phyloP scores from a whole-genome alignment of 2,329 filamentous ascomycete species.

The Plectosphaerella cucumerina region DNA sequence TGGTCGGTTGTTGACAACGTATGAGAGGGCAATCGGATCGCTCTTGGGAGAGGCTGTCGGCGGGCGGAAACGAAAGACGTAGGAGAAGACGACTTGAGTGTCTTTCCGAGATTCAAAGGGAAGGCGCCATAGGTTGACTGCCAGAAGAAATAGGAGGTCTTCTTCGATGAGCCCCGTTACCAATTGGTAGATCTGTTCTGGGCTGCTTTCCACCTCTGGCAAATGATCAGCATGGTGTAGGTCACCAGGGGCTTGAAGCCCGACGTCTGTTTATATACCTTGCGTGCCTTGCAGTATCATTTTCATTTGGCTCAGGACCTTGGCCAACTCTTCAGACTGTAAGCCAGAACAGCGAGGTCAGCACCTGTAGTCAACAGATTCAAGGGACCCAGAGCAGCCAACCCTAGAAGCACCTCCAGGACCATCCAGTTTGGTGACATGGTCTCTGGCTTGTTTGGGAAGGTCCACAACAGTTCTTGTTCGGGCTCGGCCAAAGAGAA shows the following conservation, averaged over 20 bases:
- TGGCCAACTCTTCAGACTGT: conserved; percentile 82
- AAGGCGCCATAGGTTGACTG: conserved; percentile 75
- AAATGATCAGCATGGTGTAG: conserved; percentile 10
- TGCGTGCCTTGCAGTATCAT: conserved; percentile 87
- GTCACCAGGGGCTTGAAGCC: too few species aligned
- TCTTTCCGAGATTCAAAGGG: conserved; percentile 97
- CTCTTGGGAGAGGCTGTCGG: conserved; percentile 60
- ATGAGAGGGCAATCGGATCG: conserved; percentile 81
- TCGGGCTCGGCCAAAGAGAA: conserved; percentile 50
- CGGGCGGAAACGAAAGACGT: conserved; percentile 85
- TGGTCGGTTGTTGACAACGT: conserved; percentile 80
- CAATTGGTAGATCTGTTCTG: conserved; percentile 83
- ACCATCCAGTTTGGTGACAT: conserved; percentile 48
- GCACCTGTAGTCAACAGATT: conserved; percentile 10
- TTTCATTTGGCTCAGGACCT: conserved; percentile 87
- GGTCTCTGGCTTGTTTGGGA: conserved; percentile 51
- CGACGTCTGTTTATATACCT: conserved; percentile 48
- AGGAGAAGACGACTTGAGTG: conserved; percentile 91
- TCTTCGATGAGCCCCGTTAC: conserved; percentile 83
- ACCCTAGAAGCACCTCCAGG: conserved; percentile 45
- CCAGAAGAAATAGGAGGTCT: conserved; percentile 81
- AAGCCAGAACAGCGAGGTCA: conserved; percentile 12
- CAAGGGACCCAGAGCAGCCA: conserved; percentile 3
- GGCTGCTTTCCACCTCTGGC: conserved; percentile 77
- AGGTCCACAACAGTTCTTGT: conserved; percentile 49